These are phyloP conservation scores for Escallonia rubra DNA, from an alignment of 129 eudicot genomes.

Conservation along the genomic window DNA sequence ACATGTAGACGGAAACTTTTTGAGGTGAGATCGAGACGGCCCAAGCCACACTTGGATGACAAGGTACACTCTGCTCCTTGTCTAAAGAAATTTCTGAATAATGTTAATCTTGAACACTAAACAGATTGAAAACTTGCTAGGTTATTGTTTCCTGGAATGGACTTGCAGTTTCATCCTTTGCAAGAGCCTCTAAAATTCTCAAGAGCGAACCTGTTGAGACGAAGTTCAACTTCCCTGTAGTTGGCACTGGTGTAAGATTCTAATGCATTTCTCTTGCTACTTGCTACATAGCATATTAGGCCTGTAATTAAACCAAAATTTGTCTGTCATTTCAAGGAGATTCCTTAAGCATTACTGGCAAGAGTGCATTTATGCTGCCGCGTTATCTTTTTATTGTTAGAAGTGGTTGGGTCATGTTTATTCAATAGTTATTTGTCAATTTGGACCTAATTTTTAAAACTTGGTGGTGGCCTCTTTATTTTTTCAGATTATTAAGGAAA, in stretches of 20 bases:
- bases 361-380: no score
- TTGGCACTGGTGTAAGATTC: conserved; percentile 51
- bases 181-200: conserved; percentile 84
- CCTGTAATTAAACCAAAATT: no score
- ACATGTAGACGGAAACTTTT: conserved; percentile 59
- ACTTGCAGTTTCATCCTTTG: conserved; percentile 78
- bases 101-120: not conserved
- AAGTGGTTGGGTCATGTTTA: no score
- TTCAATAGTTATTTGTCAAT: no score
- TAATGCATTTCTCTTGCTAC: not conserved
- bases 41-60: conserved; percentile 86
- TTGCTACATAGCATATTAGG: no score
- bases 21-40: conserved; percentile 70
- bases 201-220: conserved; percentile 58
- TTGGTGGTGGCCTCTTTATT: no score
- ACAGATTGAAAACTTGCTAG: conserved; percentile 21
- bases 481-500: no score
- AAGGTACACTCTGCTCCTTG: conserved; percentile 38
- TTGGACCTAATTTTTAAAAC: no score
- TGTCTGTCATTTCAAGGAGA: no score
- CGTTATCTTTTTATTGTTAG: no score
- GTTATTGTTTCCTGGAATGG: conserved; percentile 96
- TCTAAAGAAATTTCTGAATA: not conserved
- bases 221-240: conserved; percentile 58
- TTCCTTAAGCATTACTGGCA: no score